Evolutionary conservation across 768 basidiomycete genomes (phyloP).

Genomic region (Tricholoma sp.): DNA sequence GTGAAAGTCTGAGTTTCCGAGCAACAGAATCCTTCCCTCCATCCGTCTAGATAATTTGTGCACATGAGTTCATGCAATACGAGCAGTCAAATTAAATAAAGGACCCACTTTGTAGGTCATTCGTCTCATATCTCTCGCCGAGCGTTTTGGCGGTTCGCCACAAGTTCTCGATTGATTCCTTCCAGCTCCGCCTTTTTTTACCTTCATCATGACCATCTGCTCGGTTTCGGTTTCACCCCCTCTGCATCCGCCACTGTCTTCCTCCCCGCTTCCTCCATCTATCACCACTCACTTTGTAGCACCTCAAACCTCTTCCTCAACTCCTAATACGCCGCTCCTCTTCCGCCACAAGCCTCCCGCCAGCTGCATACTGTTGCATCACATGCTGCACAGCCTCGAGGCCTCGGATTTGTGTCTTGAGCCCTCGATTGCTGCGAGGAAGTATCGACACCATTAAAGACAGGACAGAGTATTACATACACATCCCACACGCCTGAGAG

Average conservation of each 20-base stretch:
- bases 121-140: slow-evolving; percentile 36
- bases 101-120: slow-evolving; percentile 43
- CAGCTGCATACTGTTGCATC: slow-evolving; percentile 1
- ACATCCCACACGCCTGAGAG: too few species aligned
- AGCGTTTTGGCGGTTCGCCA: slow-evolving; percentile 23
- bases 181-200: slow-evolving; percentile 14
- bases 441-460: too few species aligned
- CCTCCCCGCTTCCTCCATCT: slow-evolving; percentile 8
- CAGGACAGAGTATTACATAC: too few species aligned
- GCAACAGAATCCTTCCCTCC: slow-evolving; percentile 46
- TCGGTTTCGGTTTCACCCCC: slow-evolving; percentile 6
- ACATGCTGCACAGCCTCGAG: too few species aligned
- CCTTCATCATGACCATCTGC: slow-evolving; percentile 11
- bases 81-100: background rate
- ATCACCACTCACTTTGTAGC: slow-evolving; percentile 8
- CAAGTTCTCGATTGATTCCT: slow-evolving; percentile 20
- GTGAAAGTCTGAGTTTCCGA: slow-evolving; percentile 38
- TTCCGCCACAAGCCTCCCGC: slow-evolving; percentile 13
- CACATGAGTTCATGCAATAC: background rate
- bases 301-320: slow-evolving; percentile 8
- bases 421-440: too few species aligned
- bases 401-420: too few species aligned
- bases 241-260: slow-evolving; percentile 2
- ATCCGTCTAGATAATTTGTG: slow-evolving; percentile 30
- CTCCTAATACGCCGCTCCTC: slow-evolving; percentile 9